Evolutionary conservation across 768 basidiomycete species (phyloP).

Genomic region (Collybia nuda): DNA sequence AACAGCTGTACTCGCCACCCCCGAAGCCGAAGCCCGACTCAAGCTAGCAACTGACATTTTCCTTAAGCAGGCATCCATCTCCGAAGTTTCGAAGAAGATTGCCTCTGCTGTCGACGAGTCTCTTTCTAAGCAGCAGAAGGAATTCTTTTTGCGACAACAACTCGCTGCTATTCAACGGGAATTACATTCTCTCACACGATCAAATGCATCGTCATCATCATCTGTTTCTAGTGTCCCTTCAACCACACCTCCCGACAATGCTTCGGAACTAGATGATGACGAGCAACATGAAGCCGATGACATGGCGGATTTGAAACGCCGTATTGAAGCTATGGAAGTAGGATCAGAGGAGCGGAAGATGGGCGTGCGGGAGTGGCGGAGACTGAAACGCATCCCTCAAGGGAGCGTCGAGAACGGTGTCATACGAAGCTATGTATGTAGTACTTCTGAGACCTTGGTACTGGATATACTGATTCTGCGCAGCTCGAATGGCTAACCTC

Average conservation of each 20-base stretch:
- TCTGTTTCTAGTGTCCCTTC: slow-evolving; percentile 12
- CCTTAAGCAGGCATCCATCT: slow-evolving; percentile 73
- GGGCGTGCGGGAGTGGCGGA: slow-evolving; percentile 78
- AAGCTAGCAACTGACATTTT: slow-evolving; percentile 69
- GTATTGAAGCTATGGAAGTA: slow-evolving; percentile 71
- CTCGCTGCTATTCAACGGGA: slow-evolving; percentile 80
- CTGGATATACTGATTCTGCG: slow-evolving; percentile 2
- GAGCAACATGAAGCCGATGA: slow-evolving; percentile 83
- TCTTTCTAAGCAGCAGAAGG: slow-evolving; percentile 87
- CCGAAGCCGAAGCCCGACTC: slow-evolving; percentile 61
- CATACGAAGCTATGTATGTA: slow-evolving; percentile 69
- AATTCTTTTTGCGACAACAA: slow-evolving; percentile 83
- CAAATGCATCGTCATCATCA: slow-evolving; percentile 16
- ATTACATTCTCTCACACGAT: slow-evolving; percentile 53
- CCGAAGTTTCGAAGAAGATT: slow-evolving; percentile 81
- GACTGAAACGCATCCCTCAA: slow-evolving; percentile 84
- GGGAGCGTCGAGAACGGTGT: slow-evolving; percentile 92
- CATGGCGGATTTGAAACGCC: slow-evolving; percentile 65
- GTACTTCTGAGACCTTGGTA: slow-evolving; percentile 10
- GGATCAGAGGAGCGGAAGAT: slow-evolving; percentile 82
- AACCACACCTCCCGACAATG: slow-evolving; percentile 13
- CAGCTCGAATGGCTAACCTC: slow-evolving; percentile 89
- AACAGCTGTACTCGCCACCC: slow-evolving; percentile 60
- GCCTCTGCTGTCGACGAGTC: slow-evolving; percentile 79
- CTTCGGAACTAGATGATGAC: slow-evolving; percentile 68